Evolutionary conservation across 495 filamentous ascomycete genomes (phyloP).

Genomic region (Podospora fimiseda): DNA sequence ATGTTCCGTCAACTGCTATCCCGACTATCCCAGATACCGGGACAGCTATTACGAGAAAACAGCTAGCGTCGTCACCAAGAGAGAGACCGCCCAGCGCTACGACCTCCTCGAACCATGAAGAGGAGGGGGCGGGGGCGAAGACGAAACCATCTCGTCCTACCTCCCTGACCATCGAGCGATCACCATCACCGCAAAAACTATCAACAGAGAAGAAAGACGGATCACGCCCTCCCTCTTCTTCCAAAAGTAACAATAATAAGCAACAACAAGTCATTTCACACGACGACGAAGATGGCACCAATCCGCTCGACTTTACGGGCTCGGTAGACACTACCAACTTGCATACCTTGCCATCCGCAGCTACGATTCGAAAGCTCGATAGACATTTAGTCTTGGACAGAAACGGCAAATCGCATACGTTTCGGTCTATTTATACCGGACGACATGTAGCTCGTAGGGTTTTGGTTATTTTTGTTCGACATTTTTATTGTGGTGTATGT

Average conservation of each 20-base stretch:
- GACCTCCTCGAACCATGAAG: no score
- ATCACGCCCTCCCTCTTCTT: background rate
- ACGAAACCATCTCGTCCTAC: no score
- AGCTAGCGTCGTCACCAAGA: background rate
- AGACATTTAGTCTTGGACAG: slow-evolving; percentile 57
- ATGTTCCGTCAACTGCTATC: no score
- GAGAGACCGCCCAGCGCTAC: no score
- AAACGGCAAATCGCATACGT: slow-evolving; percentile 55
- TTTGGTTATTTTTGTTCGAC: slow-evolving; percentile 74
- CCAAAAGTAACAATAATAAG: background rate
- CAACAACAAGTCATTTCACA: no score
- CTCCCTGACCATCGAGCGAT: no score
- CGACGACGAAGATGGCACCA: slow-evolving; percentile 10
- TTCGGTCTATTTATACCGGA: slow-evolving; percentile 62
- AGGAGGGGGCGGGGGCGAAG: no score
- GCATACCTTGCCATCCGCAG: slow-evolving; percentile 40
- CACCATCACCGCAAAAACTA: background rate
- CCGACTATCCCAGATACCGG: no score
- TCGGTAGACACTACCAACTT: slow-evolving; percentile 43
- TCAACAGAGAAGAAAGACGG: background rate
- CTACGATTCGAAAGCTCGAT: slow-evolving; percentile 44
- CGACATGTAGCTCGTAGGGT: slow-evolving; percentile 49
- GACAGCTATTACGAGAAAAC: no score
- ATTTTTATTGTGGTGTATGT: slow-evolving; percentile 87
- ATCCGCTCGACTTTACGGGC: slow-evolving; percentile 39